Percentiles rank a stretch among this genome's conserved stretches.
These are phyloP conservation scores for Dryas drummondii DNA, from an alignment of 306 rosid species.

Conservation along the genomic window DNA sequence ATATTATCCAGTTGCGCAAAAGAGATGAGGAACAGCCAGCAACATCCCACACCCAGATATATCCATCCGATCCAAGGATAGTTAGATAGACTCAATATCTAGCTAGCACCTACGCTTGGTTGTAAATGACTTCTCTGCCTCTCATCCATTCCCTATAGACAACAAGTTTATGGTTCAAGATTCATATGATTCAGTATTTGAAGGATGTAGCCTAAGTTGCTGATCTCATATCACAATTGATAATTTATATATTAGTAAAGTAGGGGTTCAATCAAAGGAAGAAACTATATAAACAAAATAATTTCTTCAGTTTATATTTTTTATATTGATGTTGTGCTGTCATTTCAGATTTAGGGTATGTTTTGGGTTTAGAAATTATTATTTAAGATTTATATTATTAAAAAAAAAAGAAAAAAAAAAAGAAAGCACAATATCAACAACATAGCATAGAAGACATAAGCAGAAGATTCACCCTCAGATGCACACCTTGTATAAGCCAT, in stretches of 20 bases:
- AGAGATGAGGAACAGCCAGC: slow-evolving; percentile 51
- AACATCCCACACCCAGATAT: slow-evolving; percentile 55
- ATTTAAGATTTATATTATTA: too few species aligned
- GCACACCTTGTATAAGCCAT: neutral
- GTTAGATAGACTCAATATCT: slow-evolving; percentile 34
- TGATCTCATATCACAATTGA: neutral
- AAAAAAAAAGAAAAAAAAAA: too few species aligned
- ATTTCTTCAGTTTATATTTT: too few species aligned
- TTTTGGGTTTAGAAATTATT: too few species aligned
- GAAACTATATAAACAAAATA: neutral
- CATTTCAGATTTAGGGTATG: too few species aligned
- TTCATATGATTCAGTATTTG: slow-evolving; percentile 15
- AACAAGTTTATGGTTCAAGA: slow-evolving; percentile 11
- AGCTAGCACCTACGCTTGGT: slow-evolving; percentile 18
- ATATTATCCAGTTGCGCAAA: slow-evolving; percentile 50
- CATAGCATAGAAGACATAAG: too few species aligned
- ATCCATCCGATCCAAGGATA: slow-evolving; percentile 41
- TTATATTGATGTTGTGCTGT: too few species aligned
- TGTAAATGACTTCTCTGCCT: slow-evolving; percentile 29
- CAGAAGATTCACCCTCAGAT: neutral
- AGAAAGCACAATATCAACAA: too few species aligned
- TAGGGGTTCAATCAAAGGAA: neutral
- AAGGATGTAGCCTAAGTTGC: neutral
- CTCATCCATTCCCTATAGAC: slow-evolving; percentile 21
- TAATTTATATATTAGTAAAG: neutral